Base-by-base conservation (phyloP, 2,329 filamentous ascomycete species). In the Scedosporium apiospermum region DNA sequence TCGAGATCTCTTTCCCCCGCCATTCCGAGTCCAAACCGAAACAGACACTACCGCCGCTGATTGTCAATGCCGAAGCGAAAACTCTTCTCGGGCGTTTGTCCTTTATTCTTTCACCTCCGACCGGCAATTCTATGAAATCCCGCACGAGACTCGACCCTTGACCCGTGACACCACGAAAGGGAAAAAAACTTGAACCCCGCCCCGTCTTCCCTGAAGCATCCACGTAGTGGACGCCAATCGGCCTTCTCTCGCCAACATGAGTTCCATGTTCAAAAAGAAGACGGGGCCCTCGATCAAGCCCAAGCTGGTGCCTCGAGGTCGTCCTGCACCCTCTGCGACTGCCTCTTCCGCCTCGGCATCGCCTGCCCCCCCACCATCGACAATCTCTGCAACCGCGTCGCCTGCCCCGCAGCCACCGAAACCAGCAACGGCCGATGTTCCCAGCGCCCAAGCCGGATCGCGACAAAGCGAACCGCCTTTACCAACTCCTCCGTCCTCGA, bases 231-330 rank as follows among this genome's bases (percentile, higher is more conserved):
- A 55, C 34, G 34, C 34, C n/a, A 49, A 41, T 60, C 55, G 55
- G 55, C 27, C 55, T 58, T 4, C 12, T 49, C 42, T 60, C 42
- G 16, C 53, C 76, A 79, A 75, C 68, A 88, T 89, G 79, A 85
- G 82, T 75, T 82, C 80, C 64, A 88, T 88, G 76, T 81, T 88
- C 73, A 89, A 89, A 76, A 89, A 90, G 75, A 78, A 80, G 68
- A 80, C 78, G 69, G 79, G 80, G 67, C 76, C 80, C 63, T 79
- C 79, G 76, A 90, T 91, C 76, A 89, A 89, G 72, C 88, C 88
- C 55, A 91, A 89, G 76, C 83, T 83, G 66, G 84, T 75, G 41
- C 78, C 80, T 66, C 83, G 86, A 69, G 79, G 81, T 64, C 76
- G 80, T 63, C 71, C 72, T 65, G 77, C 78, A 66, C 75, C 77